Conservation (phyloP, 2,329 filamentous ascomycete species). For the Dothideomycetes sp. region DNA sequence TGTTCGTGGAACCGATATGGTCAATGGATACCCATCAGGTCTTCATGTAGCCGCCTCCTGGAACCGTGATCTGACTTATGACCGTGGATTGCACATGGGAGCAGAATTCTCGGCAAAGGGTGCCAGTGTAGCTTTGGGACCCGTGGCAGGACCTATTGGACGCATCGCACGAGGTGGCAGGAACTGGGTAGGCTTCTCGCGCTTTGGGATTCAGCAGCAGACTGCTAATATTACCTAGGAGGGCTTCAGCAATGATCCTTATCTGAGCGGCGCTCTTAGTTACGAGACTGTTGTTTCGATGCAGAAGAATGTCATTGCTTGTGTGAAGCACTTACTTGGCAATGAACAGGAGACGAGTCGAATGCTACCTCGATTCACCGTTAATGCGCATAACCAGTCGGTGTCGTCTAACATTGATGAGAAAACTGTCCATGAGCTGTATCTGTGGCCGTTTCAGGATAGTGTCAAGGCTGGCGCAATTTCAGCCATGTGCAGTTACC, state of each 20-base stretch:
- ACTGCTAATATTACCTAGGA: too few relatives aligned
- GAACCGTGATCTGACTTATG: slow-evolving; percentile 41
- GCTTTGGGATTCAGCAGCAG: too few relatives aligned
- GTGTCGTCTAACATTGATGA: slow-evolving; percentile 48
- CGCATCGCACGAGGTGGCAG: slow-evolving; percentile 56
- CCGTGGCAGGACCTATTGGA: slow-evolving; percentile 57
- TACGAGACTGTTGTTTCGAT: slow-evolving; percentile 44
- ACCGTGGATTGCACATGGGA: slow-evolving; percentile 42
- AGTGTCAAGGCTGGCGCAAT: slow-evolving; percentile 36
- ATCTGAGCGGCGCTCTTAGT: slow-evolving; percentile 44
- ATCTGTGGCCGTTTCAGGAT: slow-evolving; percentile 46
- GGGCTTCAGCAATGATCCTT: slow-evolving; percentile 59
- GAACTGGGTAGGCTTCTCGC: too few relatives aligned
- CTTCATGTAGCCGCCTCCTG: slow-evolving; percentile 21
- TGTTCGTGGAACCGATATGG: slow-evolving; percentile 30
- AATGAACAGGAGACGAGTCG: slow-evolving; percentile 40
- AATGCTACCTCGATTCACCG: slow-evolving; percentile 26
- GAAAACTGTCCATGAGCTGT: slow-evolving; percentile 56
- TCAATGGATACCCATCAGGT: slow-evolving; percentile 31
- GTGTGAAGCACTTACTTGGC: slow-evolving; percentile 46
- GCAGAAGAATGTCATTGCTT: slow-evolving; percentile 47
- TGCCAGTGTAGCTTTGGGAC: slow-evolving; percentile 58
- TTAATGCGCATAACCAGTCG: slow-evolving; percentile 16
- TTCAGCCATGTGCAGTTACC: slow-evolving; percentile 25
- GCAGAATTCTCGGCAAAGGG: slow-evolving; percentile 40